These are phyloP conservation scores for Pseudopyrenochaeta lycopersici DNA, from an alignment of 2,329 filamentous ascomycete genomes.

Conservation along the genomic window DNA sequence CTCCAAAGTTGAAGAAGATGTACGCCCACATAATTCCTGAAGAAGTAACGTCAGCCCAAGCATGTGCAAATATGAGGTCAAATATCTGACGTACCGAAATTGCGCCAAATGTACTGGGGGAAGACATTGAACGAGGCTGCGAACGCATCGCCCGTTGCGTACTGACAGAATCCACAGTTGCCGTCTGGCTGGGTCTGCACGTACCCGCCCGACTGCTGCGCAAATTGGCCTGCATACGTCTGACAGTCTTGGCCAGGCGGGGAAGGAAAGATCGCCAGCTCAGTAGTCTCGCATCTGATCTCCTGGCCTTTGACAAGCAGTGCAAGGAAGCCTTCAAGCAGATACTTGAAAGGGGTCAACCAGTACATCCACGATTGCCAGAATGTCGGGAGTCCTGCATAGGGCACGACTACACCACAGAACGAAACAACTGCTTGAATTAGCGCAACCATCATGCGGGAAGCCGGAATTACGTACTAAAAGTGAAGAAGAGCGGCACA, in stretches of 20 bases:
- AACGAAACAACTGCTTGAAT: slow-evolving; percentile 66
- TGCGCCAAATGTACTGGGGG: slow-evolving; percentile 69
- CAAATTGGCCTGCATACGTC: slow-evolving; percentile 65
- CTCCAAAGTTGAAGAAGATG: slow-evolving; percentile 69
- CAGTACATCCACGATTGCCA: slow-evolving; percentile 64
- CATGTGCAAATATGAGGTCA: neutral
- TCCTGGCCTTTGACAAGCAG: slow-evolving; percentile 64
- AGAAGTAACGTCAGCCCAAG: slow-evolving; percentile 11
- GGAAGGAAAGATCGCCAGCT: slow-evolving; percentile 68
- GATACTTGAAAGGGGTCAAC: slow-evolving; percentile 74
- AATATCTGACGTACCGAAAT: slow-evolving; percentile 66
- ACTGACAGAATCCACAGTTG: slow-evolving; percentile 72
- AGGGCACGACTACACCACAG: slow-evolving; percentile 79
- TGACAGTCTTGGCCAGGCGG: slow-evolving; percentile 69
- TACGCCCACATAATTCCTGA: slow-evolving; percentile 56
- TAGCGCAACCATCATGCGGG: neutral
- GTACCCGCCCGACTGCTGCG: slow-evolving; percentile 66
- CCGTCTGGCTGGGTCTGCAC: slow-evolving; percentile 65
- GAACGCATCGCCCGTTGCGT: slow-evolving; percentile 68
- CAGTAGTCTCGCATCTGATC: slow-evolving; percentile 63
- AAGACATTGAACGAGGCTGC: slow-evolving; percentile 66
- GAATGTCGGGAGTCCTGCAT: slow-evolving; percentile 68
- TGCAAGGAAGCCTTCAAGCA: slow-evolving; percentile 69
- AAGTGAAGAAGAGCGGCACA: slow-evolving; percentile 75
- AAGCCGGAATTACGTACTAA: slow-evolving; percentile 39